Evolutionary conservation across 148 eudicot species (phyloP), one percentile per base, ranked within the genome.

Genomic region (Camellia sinensis): DNA sequence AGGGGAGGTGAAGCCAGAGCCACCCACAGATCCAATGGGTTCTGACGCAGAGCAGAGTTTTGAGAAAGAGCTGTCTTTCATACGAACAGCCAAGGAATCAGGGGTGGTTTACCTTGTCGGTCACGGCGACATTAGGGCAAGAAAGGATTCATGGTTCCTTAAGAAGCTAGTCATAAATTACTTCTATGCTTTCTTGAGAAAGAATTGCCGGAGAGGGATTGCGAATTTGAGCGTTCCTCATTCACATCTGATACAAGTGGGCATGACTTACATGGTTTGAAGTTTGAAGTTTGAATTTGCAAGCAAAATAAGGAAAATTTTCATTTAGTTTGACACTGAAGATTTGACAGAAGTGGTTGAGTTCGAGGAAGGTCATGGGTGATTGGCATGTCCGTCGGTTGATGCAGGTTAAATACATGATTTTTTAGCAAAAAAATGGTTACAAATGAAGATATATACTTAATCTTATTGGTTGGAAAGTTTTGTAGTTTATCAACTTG

Each of bases 181-280:
- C 80, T 90, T 96, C 75, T 96, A 94, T 56, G 95, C 98, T 15
- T 96, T 96, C 90, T 81, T 96, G 85, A 88, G 99, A 78, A 96
- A 91, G 87, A 96, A 96, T 75, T 84, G 93, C 85, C 88, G 99
- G 80, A 87, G 99, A 82, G 98, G 95, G 72, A 83, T 83, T 80
- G 92, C 98, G 18, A 94, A 94, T 80, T 85, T 94, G 90, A 96
- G 93, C 73, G 98, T 96, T 50, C 99, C 99, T 2, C 94, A 92
- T 83, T 89, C 98, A 10, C 90, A 91, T 83, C 83, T 96, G 85
- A 88, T 96, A 84, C 98, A 96, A 85, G 98, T 96, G 56, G 97
- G 97, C 77, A 96, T 96, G 95, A 94, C 98, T 46, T 92, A 96
- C 76, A 94, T 94, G 99, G 99, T 96, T 67, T 96, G 92, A 96